phyloP scores from a whole-genome alignment of 768 basidiomycete genomes.

The Boletus barrowsii region DNA sequence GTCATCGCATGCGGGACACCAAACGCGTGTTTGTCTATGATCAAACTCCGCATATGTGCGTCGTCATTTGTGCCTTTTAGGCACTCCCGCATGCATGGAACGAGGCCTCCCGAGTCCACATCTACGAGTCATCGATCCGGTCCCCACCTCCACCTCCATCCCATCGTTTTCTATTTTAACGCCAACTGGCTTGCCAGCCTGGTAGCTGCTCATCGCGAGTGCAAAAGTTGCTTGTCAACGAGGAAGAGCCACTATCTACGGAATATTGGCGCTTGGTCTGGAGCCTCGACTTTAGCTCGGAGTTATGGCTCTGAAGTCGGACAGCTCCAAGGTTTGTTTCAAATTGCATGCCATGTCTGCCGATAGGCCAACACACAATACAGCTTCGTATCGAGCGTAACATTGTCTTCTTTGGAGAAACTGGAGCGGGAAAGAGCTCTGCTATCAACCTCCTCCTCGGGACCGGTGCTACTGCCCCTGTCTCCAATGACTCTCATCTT shows the following conservation, averaged over 20 bases:
- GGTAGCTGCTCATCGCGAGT: neutral
- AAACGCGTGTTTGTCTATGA: constrained; percentile 8
- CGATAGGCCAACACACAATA: neutral
- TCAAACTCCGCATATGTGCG: neutral
- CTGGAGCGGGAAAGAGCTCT: constrained; percentile 27
- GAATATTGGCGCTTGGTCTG: neutral
- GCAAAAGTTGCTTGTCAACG: neutral
- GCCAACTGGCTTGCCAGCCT: neutral
- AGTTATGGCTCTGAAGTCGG: neutral
- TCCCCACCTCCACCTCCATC: neutral
- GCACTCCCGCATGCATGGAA: neutral
- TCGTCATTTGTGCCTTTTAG: constrained; percentile 1
- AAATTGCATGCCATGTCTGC: neutral
- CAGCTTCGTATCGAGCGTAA: constrained; percentile 3
- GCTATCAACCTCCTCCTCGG: constrained; percentile 24
- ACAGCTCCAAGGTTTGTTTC: constrained; percentile 10
- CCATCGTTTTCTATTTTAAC: neutral
- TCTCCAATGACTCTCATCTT: constrained; percentile 8
- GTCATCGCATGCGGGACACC: neutral
- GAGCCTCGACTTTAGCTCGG: neutral
- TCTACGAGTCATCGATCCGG: neutral
- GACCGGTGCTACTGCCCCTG: neutral
- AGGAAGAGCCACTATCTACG: neutral
- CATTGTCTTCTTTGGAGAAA: constrained; percentile 25
- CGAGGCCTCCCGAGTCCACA: neutral